Evolutionary conservation across 2,329 filamentous ascomycete genomes (phyloP).

Genomic region (Calonectria hawksworthii): DNA sequence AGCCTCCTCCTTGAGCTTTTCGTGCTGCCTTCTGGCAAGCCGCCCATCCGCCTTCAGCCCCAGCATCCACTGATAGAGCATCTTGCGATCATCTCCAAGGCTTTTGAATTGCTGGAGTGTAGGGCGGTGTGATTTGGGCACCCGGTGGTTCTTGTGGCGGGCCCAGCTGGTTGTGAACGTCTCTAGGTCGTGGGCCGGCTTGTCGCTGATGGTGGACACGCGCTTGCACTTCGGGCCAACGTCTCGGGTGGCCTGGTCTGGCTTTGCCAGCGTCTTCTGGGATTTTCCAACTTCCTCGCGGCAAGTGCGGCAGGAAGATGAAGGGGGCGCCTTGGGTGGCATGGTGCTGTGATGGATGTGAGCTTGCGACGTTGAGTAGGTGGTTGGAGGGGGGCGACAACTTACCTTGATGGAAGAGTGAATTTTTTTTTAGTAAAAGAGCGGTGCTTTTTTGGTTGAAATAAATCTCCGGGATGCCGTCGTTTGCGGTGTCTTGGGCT

Average conservation of each 20-base stretch:
- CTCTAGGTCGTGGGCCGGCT: neutral
- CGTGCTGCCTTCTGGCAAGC: neutral
- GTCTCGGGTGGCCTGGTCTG: neutral
- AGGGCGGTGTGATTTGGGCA: neutral
- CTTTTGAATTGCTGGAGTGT: neutral
- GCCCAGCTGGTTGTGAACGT: neutral
- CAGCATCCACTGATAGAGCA: neutral
- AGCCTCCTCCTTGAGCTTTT: neutral
- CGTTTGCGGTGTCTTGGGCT: neutral
- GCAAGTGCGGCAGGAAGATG: neutral
- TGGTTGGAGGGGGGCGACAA: neutral
- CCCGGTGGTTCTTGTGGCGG: neutral
- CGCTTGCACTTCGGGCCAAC: neutral
- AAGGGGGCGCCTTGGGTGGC: neutral
- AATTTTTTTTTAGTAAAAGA: neutral
- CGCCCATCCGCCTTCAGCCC: neutral
- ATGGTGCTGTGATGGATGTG: neutral
- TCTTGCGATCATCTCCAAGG: neutral
- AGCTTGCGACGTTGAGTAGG: neutral
- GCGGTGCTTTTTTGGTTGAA: too few relatives aligned
- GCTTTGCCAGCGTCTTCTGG: neutral
- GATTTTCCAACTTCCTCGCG: neutral
- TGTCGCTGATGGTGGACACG: neutral
- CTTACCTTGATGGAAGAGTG: neutral
- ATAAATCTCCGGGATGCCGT: too few relatives aligned